Evolutionary conservation across 2,329 filamentous ascomycete genomes (phyloP), one percentile per base, ranked within the genome.

Genomic region (Colletotrichum tamarilloi): DNA sequence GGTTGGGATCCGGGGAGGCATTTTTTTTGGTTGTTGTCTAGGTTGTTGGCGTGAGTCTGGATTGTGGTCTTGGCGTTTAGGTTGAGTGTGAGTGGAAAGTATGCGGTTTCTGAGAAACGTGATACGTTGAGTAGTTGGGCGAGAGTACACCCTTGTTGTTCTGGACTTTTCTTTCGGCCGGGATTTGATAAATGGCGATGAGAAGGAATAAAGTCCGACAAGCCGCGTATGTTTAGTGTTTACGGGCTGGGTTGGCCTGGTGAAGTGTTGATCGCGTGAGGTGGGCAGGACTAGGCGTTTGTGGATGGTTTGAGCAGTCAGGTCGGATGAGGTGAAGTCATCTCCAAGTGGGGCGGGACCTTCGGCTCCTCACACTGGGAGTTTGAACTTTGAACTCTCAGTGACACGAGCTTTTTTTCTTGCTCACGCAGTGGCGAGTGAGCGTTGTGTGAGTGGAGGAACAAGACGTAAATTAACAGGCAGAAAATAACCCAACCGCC

Each of bases 1-100:
- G 26, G 85, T 86, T 7, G 88, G 89, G 74, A 90, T 85, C 53
- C 87, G 84, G 4, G 86, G 85, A 35, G 86, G 82, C 83, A 84
- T 88, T 22, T 53, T n/a, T 42, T 42, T 55, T 11, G 35, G 11
- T 19, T 42, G 14, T 42, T 42, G 16, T 14, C n/a, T 30, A 55
- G 52, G 22, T 24, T 55, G 24, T 55, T 11, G 22, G 16, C 28
- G 24, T 26, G 19, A 30, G 42, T 32, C 26, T 62, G n/a, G 46
- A 49, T 8, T 14, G 4, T 19, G 28, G 35, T 52, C 46, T 63
- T 35, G 42, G 46, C 46, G 42, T 63, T 24, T 42, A 1, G 38
- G 38, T 42, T 42, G 38, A 42, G 16, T 42, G 38, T 42, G 38
- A 19, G 3, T 42, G 38, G 42, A 28, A 52, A 19, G 28, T 35